Percentiles rank a stretch among this genome's conserved stretches.
Evolutionary conservation across 768 basidiomycete genomes (phyloP).

Genomic region (Termitomyces sp.): DNA sequence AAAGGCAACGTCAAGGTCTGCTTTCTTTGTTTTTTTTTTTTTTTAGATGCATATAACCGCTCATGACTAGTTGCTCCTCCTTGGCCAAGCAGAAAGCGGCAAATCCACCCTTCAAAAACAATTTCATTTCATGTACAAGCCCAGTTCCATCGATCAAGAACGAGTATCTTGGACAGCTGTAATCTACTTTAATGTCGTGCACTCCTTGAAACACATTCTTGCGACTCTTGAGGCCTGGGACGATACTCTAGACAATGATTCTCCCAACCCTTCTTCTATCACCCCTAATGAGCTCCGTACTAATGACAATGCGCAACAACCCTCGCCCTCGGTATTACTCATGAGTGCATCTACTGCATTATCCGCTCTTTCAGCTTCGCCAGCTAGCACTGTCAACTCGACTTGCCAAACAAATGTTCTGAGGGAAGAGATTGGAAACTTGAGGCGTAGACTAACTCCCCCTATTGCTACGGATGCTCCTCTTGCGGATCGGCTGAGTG

Average conservation of each 20-base stretch:
- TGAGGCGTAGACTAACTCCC: constrained; percentile 55
- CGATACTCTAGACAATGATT: constrained; percentile 49
- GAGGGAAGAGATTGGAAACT: constrained; percentile 40
- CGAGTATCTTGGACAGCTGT: constrained; percentile 68
- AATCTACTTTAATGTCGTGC: constrained; percentile 72
- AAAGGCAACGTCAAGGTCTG: constrained; percentile 73
- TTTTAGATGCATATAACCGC: constrained; percentile 25
- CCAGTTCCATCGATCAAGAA: constrained; percentile 61
- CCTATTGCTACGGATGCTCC: constrained; percentile 56
- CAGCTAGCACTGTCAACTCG: constrained; percentile 21
- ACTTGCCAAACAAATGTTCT: constrained; percentile 20
- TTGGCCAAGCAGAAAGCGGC: constrained; percentile 76
- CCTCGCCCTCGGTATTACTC: too few relatives aligned
- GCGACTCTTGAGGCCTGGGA: constrained; percentile 57
- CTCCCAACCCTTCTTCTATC: constrained; percentile 21
- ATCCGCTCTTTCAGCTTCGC: too few relatives aligned
- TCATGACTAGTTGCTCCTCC: constrained; percentile 52
- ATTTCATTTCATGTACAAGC: constrained; percentile 78
- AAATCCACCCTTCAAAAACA: constrained; percentile 76
- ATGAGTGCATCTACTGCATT: too few relatives aligned
- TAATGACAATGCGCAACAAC: too few relatives aligned
- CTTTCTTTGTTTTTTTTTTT: constrained; percentile 22
- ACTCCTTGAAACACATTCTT: constrained; percentile 65
- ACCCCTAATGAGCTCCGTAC: too few relatives aligned
- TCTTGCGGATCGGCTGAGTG: constrained; percentile 43